Percentiles rank a stretch among this genome's conserved stretches.
Evolutionary conservation across 176 grass and related monocot genomes (phyloP).

Genomic region (Aegilops bicornis): DNA sequence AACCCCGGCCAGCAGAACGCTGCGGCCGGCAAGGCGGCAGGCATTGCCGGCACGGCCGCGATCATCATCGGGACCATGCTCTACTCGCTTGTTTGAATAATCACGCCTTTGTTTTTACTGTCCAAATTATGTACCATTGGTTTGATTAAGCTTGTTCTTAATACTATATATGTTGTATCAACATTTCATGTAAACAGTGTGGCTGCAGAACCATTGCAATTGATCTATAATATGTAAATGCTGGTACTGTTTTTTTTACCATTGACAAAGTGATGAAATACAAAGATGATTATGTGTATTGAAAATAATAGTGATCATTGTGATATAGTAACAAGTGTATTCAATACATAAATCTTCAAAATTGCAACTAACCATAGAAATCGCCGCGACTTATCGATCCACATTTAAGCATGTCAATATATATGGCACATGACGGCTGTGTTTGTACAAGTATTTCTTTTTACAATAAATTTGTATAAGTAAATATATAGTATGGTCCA

Average conservation of each 20-base stretch:
- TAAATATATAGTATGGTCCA: background rate
- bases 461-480: background rate
- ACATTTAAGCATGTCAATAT: background rate
- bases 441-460: background rate
- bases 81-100: constrained; percentile 48
- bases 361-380: background rate
- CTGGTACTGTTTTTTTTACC: background rate
- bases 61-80: constrained; percentile 39
- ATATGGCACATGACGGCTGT: background rate
- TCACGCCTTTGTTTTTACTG: background rate
- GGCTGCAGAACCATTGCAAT: background rate
- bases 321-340: background rate
- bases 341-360: too few relatives aligned
- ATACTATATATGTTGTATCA: background rate
- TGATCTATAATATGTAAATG: background rate
- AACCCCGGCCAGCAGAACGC: constrained; percentile 26
- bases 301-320: background rate
- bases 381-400: background rate
- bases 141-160: constrained; percentile 1
- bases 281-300: background rate
- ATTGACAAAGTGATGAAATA: too few relatives aligned
- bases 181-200: background rate
- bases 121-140: background rate
- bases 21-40: constrained; percentile 27
- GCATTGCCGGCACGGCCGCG: constrained; percentile 45